Percentiles rank a stretch among this genome's conserved stretches.
These are phyloP conservation scores for Rhodotorula sp. DNA, from an alignment of 1,284 basidiomycete genomes.

Conservation along the genomic window DNA sequence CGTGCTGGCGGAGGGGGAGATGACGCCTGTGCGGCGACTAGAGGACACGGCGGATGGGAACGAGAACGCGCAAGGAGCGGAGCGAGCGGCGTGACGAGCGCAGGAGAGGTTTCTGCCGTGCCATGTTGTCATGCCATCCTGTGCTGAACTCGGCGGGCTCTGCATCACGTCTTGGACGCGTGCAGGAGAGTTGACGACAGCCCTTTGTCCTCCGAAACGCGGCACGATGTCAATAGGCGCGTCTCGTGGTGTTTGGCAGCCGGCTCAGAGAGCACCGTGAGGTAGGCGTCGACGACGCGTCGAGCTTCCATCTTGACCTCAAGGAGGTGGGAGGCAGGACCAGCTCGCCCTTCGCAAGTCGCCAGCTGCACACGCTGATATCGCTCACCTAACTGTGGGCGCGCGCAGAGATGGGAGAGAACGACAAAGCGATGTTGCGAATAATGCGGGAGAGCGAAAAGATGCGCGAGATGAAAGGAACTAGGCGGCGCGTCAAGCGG, in stretches of 20 bases:
- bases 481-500: neutral
- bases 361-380: neutral
- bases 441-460: neutral
- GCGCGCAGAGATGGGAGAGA: neutral
- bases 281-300: no score
- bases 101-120: neutral
- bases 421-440: neutral
- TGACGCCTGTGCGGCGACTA: neutral
- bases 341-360: no score
- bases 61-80: neutral
- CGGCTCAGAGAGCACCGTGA: no score
- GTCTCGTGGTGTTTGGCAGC: no score
- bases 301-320: no score
- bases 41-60: no score
- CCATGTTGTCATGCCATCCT: neutral
- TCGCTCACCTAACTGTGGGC: no score
- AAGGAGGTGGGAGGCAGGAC: no score
- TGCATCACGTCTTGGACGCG: no score
- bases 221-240: no score
- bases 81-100: neutral
- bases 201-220: no score
- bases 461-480: neutral
- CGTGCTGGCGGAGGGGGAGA: slow-evolving; percentile 2
- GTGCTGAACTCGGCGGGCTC: neutral
- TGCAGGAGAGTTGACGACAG: no score